These are phyloP conservation scores for Pugionium cornutum DNA, from an alignment of 345 rosid species.

Conservation along the genomic window DNA sequence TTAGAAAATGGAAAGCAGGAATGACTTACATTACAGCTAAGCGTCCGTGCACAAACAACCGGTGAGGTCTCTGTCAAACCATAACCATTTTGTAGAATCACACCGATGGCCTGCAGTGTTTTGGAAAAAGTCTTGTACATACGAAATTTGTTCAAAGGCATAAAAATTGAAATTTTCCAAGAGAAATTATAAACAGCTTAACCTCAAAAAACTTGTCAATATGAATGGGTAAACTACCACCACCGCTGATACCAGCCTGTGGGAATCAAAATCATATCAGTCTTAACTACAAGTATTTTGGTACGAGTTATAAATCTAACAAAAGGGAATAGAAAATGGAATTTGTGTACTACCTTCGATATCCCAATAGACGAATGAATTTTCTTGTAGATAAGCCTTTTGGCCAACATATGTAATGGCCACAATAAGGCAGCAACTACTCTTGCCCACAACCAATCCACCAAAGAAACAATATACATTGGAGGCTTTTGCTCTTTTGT, in stretches of 20 bases:
- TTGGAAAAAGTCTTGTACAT: conserved; percentile 18
- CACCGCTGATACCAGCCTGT: conserved; percentile 97
- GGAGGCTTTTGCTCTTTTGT: conserved; percentile 63
- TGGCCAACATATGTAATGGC: conserved; percentile 84
- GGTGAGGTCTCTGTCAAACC: conserved; percentile 97
- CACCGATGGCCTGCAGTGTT: conserved; percentile 79
- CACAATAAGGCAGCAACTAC: conserved; percentile 65
- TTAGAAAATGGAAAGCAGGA: conserved; percentile 1
- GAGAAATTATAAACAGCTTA: conserved; percentile 8
- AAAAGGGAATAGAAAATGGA: background rate
- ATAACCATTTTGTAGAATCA: conserved; percentile 81
- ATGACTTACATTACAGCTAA: conserved; percentile 63
- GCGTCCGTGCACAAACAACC: conserved; percentile 73
- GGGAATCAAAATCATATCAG: conserved; percentile 25
- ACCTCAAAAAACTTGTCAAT: conserved; percentile 96
- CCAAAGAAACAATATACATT: conserved; percentile 49
- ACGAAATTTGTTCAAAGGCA: conserved; percentile 13
- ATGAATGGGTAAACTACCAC: conserved; percentile 80
- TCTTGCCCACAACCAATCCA: conserved; percentile 77
- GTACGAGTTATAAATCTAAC: background rate
- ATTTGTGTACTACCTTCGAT: conserved; percentile 56
- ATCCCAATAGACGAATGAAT: conserved; percentile 84
- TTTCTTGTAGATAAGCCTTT: conserved; percentile 68
- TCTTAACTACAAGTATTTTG: conserved; percentile 12
- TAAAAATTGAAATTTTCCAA: background rate